Conservation (phyloP, 2,329 filamentous ascomycete species). For the Botrytis elliptica region DNA sequence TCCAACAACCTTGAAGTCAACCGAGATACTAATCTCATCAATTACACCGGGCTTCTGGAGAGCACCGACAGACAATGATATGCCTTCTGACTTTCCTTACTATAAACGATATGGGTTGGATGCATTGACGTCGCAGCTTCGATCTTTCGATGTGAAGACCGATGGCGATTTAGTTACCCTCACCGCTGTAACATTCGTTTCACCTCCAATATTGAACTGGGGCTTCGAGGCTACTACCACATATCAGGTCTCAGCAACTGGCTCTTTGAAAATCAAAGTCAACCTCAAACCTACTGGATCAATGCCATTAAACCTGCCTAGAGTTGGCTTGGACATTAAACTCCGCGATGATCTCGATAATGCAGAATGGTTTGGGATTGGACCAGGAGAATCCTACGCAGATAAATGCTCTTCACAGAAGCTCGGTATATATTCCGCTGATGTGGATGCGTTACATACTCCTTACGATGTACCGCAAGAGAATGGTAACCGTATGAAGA, state of each 20-base stretch:
- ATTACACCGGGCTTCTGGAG: slow-evolving; percentile 53
- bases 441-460: slow-evolving; percentile 52
- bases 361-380: slow-evolving; percentile 64
- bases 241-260: slow-evolving; percentile 51
- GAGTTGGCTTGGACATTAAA: slow-evolving; percentile 59
- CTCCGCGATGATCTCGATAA: slow-evolving; percentile 48
- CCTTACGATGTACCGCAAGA: slow-evolving; percentile 65
- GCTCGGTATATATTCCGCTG: slow-evolving; percentile 52
- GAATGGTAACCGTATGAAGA: slow-evolving; percentile 28
- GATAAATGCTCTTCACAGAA: slow-evolving; percentile 63
- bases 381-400: slow-evolving; percentile 63
- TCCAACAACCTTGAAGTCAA: neutral
- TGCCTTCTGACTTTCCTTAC: slow-evolving; percentile 52
- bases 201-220: slow-evolving; percentile 63
- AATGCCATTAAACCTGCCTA: slow-evolving; percentile 54
- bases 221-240: slow-evolving; percentile 49
- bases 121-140: slow-evolving; percentile 47
- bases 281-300: slow-evolving; percentile 49
- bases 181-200: slow-evolving; percentile 49
- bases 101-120: slow-evolving; percentile 56
- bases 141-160: slow-evolving; percentile 41
- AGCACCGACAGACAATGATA: slow-evolving; percentile 65
- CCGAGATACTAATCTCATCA: slow-evolving; percentile 9
- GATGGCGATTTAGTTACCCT: slow-evolving; percentile 41
- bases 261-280: slow-evolving; percentile 48